These are phyloP conservation scores for Papilionanthe hybrid DNA, from an alignment of 116 monocot genomes.

Conservation along the genomic window DNA sequence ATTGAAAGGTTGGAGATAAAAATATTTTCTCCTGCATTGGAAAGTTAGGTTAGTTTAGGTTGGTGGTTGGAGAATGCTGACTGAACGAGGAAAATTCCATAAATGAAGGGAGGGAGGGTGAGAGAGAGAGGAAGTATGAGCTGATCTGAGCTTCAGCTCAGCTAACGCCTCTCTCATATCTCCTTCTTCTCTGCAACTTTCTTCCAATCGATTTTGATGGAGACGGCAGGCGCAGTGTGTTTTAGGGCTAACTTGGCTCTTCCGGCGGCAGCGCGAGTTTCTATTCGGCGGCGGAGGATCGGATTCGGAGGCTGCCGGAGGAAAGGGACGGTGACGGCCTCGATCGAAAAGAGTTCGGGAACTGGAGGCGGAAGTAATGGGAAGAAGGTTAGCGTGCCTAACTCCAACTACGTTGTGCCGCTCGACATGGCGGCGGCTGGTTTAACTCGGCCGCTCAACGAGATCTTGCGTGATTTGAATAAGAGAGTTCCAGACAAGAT, in stretches of 20 bases:
- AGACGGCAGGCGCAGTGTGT: not conserved
- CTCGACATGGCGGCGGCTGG: slow-evolving; percentile 43
- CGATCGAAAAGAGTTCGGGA: not conserved
- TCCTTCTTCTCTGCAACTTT: not conserved
- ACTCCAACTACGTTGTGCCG: slow-evolving; percentile 61
- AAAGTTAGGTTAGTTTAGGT: not conserved
- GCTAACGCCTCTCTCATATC: not conserved
- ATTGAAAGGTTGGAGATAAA: too few species aligned
- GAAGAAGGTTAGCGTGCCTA: slow-evolving; percentile 19
- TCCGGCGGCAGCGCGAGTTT: not conserved
- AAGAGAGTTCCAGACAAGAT: slow-evolving; percentile 74
- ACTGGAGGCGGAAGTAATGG: slow-evolving; percentile 11
- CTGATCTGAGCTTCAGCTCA: not conserved
- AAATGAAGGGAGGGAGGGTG: not conserved
- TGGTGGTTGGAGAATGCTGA: slow-evolving; percentile 1
- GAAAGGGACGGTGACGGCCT: slow-evolving; percentile 3
- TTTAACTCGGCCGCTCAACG: slow-evolving; percentile 53
- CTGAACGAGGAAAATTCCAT: not conserved
- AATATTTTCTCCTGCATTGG: too few species aligned
- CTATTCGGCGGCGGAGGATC: slow-evolving; percentile 1
- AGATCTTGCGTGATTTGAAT: slow-evolving; percentile 83
- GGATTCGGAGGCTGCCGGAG: slow-evolving; percentile 1
- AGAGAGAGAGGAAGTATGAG: not conserved
- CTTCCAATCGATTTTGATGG: not conserved
- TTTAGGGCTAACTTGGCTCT: not conserved